Percentiles rank a stretch among this genome's conserved stretches.
phyloP scores from a whole-genome alignment of 2,329 filamentous ascomycete species.

The Cercospora janseana region DNA sequence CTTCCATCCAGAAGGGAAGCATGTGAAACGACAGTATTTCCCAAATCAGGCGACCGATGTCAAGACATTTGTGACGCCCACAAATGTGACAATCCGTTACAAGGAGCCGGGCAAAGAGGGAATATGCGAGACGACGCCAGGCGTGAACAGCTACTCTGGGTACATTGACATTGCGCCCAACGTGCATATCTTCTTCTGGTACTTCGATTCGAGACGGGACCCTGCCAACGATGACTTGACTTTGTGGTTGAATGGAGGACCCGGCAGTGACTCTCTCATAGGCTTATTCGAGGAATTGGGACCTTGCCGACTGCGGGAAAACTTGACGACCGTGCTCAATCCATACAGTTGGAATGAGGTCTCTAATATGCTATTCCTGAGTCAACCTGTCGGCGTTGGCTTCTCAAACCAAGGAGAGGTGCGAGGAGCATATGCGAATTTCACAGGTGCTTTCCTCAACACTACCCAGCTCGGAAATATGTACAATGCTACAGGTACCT shows the following conservation, averaged over 20 bases:
- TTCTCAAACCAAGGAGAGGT: conserved; percentile 50
- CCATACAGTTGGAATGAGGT: conserved; percentile 63
- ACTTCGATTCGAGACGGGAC: conserved; percentile 57
- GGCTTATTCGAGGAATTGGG: conserved; percentile 55
- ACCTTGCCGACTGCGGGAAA: conserved; percentile 45
- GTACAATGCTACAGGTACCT: conserved; percentile 42
- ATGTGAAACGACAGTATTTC: conserved; percentile 27
- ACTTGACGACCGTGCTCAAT: conserved; percentile 55
- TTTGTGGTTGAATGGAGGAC: conserved; percentile 62
- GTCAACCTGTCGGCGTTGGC: conserved; percentile 63
- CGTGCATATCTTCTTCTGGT: conserved; percentile 63
- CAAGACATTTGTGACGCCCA: conserved; percentile 45
- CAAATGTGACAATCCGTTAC: conserved; percentile 33
- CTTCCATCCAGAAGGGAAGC: conserved; percentile 3
- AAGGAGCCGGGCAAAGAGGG: conserved; percentile 40
- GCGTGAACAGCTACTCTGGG: conserved; percentile 51
- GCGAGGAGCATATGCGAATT: conserved; percentile 22
- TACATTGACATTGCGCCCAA: conserved; percentile 35
- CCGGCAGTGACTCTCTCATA: conserved; percentile 56
- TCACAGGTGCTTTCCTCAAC: conserved; percentile 49
- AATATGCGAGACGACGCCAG: conserved; percentile 51
- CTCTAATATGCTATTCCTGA: conserved; percentile 68
- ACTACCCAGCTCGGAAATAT: conserved; percentile 36
- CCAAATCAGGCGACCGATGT: conserved; percentile 46
- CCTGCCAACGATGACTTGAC: conserved; percentile 56